These are phyloP conservation scores for Tuber magnatum DNA, from an alignment of 495 filamentous ascomycete species.

Conservation along the genomic window DNA sequence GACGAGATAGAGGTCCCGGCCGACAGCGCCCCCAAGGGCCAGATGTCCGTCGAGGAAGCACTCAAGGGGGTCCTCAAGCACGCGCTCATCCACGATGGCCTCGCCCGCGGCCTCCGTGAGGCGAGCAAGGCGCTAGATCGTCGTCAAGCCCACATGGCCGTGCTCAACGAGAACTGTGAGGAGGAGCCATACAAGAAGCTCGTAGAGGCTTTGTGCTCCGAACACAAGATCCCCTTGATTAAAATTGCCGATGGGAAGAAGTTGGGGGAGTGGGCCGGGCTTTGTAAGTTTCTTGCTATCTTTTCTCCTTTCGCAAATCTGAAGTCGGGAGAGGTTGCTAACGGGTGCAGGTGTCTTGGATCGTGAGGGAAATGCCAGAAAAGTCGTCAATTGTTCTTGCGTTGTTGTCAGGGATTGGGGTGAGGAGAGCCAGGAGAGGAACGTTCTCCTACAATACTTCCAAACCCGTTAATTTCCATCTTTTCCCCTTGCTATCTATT, in stretches of 20 bases:
- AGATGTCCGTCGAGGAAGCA: slow-evolving; percentile 96
- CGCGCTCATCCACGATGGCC: slow-evolving; percentile 98
- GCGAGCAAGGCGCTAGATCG: slow-evolving; percentile 95
- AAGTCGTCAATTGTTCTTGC: slow-evolving; percentile 99
- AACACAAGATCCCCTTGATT: slow-evolving; percentile 99
- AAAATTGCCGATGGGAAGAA: slow-evolving; percentile 99
- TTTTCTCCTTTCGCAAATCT: slow-evolving; percentile 10
- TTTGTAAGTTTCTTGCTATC: slow-evolving; percentile 66
- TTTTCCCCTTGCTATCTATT: background rate
- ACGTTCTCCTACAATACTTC: slow-evolving; percentile 99
- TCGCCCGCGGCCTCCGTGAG: slow-evolving; percentile 95
- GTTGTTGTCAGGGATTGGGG: slow-evolving; percentile 99
- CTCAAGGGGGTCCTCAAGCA: slow-evolving; percentile 97
- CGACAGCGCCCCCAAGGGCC: slow-evolving; percentile 68
- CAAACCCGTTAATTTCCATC: slow-evolving; percentile 53
- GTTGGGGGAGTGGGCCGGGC: slow-evolving; percentile 97
- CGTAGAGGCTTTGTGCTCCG: slow-evolving; percentile 90
- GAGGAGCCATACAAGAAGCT: slow-evolving; percentile 99
- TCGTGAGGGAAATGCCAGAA: slow-evolving; percentile 97
- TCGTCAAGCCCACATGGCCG: slow-evolving; percentile 98
- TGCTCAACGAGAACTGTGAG: slow-evolving; percentile 97
- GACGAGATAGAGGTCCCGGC: slow-evolving; percentile 88
- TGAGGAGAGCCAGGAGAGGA: slow-evolving; percentile 96
- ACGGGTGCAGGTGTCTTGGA: slow-evolving; percentile 73
- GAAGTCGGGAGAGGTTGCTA: slow-evolving; percentile 12